Evolutionary conservation across 2,329 filamentous ascomycete genomes (phyloP).

Genomic region (Penicillium sumatraense): DNA sequence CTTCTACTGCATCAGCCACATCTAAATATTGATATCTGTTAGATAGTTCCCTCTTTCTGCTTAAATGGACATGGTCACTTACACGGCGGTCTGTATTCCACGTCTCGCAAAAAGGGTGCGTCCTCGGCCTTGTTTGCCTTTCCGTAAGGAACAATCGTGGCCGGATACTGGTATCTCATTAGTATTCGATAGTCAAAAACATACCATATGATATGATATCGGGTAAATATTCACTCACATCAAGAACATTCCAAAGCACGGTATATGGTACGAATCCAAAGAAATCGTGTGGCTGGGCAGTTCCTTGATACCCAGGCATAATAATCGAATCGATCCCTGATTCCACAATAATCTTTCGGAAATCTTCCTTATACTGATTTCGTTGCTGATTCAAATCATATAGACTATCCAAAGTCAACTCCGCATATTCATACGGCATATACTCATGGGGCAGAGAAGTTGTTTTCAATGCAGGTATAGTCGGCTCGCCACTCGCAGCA

Average conservation of each 20-base stretch:
- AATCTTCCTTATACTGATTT: conserved; percentile 40
- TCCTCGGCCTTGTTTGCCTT: conserved; percentile 49
- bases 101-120: conserved; percentile 16
- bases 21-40: conserved; percentile 1
- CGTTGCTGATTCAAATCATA: conserved; percentile 50
- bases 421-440: conserved; percentile 10
- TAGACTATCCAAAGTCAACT: conserved; percentile 42
- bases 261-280: conserved; percentile 45
- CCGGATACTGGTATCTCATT: conserved; percentile 47
- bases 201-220: too few species aligned
- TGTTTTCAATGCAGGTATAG: conserved; percentile 18
- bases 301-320: conserved; percentile 54
- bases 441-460: conserved; percentile 22
- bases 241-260: conserved; percentile 54
- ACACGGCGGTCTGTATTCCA: conserved; percentile 24
- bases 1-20: conserved; percentile 38
- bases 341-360: conserved; percentile 45
- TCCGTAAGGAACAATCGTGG: conserved; percentile 51
- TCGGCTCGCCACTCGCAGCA: conserved; percentile 45
- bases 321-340: conserved; percentile 55
- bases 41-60: neutral
- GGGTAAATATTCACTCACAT: conserved; percentile 43
- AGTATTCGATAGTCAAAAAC: neutral
- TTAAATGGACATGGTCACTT: conserved; percentile 1
- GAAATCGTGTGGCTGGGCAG: conserved; percentile 56